A percentile compares a stretch with the other conserved stretches of the same genome.
Conservation (phyloP, 352 stramenopile species). For the Aphanomyces invadans region DNA sequence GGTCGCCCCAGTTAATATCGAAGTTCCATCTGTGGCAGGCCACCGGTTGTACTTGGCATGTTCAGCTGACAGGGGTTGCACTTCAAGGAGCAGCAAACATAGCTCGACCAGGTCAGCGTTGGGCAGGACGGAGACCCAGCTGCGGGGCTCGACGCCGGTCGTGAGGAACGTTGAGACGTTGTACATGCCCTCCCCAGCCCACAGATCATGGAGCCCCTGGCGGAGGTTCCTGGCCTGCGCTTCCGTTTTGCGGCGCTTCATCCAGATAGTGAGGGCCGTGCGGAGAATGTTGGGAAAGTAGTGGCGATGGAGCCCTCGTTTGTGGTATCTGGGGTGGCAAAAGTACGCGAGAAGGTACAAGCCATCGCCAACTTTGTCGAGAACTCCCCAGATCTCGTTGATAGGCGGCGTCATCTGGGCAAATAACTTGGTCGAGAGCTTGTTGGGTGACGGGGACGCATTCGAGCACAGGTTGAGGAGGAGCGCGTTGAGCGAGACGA, state of each 20-base stretch:
- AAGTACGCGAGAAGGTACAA: conserved; percentile 10
- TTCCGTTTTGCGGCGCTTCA: conserved; percentile 10
- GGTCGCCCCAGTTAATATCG: background rate
- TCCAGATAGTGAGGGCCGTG: conserved; percentile 16
- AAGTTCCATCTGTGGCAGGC: background rate
- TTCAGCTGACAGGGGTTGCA: conserved; percentile 5
- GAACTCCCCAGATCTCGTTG: conserved; percentile 3
- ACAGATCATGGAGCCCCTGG: conserved; percentile 14
- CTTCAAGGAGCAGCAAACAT: conserved; percentile 4
- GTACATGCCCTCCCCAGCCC: conserved; percentile 14
- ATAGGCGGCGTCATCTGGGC: conserved; percentile 11
- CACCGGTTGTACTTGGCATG: conserved; percentile 17
- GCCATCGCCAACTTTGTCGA: conserved; percentile 10
- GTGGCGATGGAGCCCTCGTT: conserved; percentile 9
- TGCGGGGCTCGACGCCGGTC: conserved; percentile 11
- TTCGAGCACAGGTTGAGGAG: conserved; percentile 14
- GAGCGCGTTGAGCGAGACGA: conserved; percentile 3
- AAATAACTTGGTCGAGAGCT: conserved; percentile 14
- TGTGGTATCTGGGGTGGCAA: conserved; percentile 18
- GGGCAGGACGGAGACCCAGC: conserved; percentile 13
- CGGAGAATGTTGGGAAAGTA: conserved; percentile 14
- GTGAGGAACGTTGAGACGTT: conserved; percentile 7
- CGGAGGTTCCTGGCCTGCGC: background rate
- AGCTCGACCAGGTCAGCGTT: conserved; percentile 13
- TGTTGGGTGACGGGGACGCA: background rate